Conservation (phyloP, 768 basidiomycete species). For the Amanita pseudoporphyria region DNA sequence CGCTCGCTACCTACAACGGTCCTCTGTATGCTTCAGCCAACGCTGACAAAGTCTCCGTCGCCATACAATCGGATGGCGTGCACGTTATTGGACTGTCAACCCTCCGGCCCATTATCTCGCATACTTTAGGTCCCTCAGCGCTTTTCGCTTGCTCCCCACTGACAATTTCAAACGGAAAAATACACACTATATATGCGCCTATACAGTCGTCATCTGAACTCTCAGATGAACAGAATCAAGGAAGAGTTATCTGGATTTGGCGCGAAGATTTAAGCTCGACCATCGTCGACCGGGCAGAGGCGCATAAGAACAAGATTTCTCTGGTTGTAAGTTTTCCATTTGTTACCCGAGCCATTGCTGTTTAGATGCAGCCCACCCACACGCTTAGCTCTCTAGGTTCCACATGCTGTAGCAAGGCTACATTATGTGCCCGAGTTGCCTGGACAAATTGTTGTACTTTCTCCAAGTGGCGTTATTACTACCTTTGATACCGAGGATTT, state of each 20-base stretch:
- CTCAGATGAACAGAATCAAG: constrained; percentile 23
- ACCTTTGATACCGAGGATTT: constrained; percentile 20
- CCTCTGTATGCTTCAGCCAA: constrained; percentile 3
- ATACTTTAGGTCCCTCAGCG: constrained; percentile 60
- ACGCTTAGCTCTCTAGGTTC: constrained; percentile 2
- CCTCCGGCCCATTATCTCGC: constrained; percentile 56
- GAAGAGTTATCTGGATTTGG: constrained; percentile 55
- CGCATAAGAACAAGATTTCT: constrained; percentile 25
- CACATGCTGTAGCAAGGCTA: constrained; percentile 2
- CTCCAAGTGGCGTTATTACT: constrained; percentile 21
- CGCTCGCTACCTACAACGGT: constrained; percentile 25
- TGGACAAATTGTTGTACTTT: constrained; percentile 19
- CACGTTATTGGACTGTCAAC: constrained; percentile 61
- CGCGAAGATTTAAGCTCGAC: constrained; percentile 37
- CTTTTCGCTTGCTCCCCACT: constrained; percentile 52
- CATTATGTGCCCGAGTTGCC: background rate
- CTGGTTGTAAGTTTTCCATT: constrained; percentile 32
- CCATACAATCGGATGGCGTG: constrained; percentile 65
- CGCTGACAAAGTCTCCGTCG: constrained; percentile 36
- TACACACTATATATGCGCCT: constrained; percentile 45
- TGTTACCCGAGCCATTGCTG: constrained; percentile 19
- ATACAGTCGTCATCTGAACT: constrained; percentile 40
- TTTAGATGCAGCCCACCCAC: constrained; percentile 5
- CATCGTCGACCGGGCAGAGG: constrained; percentile 17
- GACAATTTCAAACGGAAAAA: constrained; percentile 26